Base-by-base conservation (phyloP, 2,329 filamentous ascomycete species). In the Cladosporium sp. region DNA sequence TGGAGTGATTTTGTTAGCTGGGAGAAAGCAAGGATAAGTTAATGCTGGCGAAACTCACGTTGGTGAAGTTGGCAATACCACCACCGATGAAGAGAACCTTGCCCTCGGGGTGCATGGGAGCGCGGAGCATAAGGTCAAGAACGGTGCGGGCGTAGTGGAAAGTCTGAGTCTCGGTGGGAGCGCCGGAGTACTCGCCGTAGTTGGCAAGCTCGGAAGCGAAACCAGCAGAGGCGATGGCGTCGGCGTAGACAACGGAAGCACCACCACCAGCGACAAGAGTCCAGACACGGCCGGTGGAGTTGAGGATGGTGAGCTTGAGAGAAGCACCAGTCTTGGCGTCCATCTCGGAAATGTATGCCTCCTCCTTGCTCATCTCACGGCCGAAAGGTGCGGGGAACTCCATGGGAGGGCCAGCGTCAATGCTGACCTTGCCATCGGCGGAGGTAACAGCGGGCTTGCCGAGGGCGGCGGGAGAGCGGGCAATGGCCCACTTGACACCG, bases 61-160 rank as follows among this genome's bases (percentile, higher is more conserved):
- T 99, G 80, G 93, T 99, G 80, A 99, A 99, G 86, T 99, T 99
- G 81, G 93, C 93, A 82, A 99, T 99, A 82, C 93, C 93, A 78
- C 93, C 93, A 73, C 93, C 93, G 62, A 99, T 97, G 83, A 99
- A 99, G 60, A 99, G 86, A 48, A 99, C 89, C 83, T 97, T 99
- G 79, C 93, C 93, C 68, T 96, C 86, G 55, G 88, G 82, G 73
- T 83, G 80, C 69, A 83, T 73, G 53, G 93, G 92, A 50, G 92
- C 86, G 62, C 93, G 89, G 63, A 99, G 87, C 89, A 99, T 95
- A 58, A 99, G 84, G 72, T 99, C 93, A 57, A 99, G 81, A 58
- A 99, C 89, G 24, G 93, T 99, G 68, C 88, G 88, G 68, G 93
- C 91, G 76, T 99, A 99, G 84, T 97, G 91, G 85, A 89, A 99